A percentile compares a stretch with the other conserved stretches of the same genome.
These are phyloP conservation scores for Didymella glomerata DNA, from an alignment of 2,329 filamentous ascomycete species.

Conservation along the genomic window DNA sequence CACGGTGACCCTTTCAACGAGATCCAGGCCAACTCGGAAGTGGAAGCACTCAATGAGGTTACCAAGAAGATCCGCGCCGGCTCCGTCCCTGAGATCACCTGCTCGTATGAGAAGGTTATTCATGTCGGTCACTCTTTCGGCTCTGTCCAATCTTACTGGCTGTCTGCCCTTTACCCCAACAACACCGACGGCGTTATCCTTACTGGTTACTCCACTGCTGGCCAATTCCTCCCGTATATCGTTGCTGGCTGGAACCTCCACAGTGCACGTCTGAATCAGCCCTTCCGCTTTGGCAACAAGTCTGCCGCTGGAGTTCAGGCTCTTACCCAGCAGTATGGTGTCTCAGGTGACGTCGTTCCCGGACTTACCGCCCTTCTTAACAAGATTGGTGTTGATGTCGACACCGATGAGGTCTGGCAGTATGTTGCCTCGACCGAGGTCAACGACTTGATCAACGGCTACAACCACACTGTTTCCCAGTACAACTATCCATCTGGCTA, in stretches of 20 bases:
- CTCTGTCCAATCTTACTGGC: conserved; percentile 64
- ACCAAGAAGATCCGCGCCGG: conserved; percentile 61
- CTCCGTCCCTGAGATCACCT: conserved; percentile 54
- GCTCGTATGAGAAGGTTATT: conserved; percentile 56
- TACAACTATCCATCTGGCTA: conserved; percentile 60
- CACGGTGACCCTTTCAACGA: conserved; percentile 67
- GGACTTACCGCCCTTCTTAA: conserved; percentile 31
- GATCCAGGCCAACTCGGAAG: conserved; percentile 66
- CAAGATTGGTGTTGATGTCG: conserved; percentile 24
- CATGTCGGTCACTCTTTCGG: conserved; percentile 73
- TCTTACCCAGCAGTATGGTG: conserved; percentile 22
- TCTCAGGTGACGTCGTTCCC: conserved; percentile 25
- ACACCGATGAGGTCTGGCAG: conserved; percentile 38
- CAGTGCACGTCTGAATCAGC: conserved; percentile 55
- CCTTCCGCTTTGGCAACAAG: conserved; percentile 51
- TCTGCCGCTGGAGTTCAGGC: conserved; percentile 26
- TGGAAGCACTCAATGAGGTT: conserved; percentile 65
- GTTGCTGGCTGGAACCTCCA: conserved; percentile 59
- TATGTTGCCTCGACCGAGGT: conserved; percentile 43
- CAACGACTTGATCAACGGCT: conserved; percentile 40
- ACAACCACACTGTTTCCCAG: conserved; percentile 36
- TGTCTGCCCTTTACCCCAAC: conserved; percentile 62
- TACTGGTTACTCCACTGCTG: conserved; percentile 66
- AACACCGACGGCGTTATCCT: conserved; percentile 67
- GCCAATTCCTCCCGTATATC: conserved; percentile 55